Percentiles rank a stretch among this genome's conserved stretches.
Conservation (phyloP, 208 protist species). For the Lotmaria passim region DNA sequence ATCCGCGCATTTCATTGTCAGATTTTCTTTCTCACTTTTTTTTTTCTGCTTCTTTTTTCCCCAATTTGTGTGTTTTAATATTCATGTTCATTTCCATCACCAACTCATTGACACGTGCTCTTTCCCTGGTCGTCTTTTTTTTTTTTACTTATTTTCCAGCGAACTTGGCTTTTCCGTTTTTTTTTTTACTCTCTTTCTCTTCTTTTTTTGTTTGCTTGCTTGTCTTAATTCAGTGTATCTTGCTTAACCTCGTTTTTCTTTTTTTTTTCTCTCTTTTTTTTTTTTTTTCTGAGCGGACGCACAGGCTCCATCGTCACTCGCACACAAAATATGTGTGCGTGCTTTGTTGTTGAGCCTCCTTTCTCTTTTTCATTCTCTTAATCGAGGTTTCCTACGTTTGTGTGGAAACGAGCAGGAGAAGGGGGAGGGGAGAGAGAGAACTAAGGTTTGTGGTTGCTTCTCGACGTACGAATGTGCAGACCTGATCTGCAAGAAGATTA, state of each 20-base stretch:
- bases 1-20: too few relatives aligned
- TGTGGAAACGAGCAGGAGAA: not conserved
- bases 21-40: too few relatives aligned
- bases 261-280: not conserved
- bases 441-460: not conserved
- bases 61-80: too few relatives aligned
- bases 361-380: not conserved
- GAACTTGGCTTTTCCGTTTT: too few relatives aligned
- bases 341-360: not conserved
- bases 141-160: not conserved
- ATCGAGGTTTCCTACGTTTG: too few relatives aligned
- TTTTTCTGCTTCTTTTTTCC: too few relatives aligned
- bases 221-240: not conserved
- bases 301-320: not conserved
- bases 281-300: not conserved
- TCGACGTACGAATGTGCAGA: not conserved
- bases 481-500: too few relatives aligned
- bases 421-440: not conserved
- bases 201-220: constrained; percentile 5
- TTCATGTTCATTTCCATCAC: too few relatives aligned
- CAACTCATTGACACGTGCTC: too few relatives aligned
- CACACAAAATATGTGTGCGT: not conserved
- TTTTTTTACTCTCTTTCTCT: constrained; percentile 23
- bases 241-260: not conserved
- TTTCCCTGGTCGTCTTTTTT: not conserved